Evolutionary conservation across 345 rosid species (phyloP), one percentile per base, ranked within the genome.

Genomic region (Populus ilicifolia): DNA sequence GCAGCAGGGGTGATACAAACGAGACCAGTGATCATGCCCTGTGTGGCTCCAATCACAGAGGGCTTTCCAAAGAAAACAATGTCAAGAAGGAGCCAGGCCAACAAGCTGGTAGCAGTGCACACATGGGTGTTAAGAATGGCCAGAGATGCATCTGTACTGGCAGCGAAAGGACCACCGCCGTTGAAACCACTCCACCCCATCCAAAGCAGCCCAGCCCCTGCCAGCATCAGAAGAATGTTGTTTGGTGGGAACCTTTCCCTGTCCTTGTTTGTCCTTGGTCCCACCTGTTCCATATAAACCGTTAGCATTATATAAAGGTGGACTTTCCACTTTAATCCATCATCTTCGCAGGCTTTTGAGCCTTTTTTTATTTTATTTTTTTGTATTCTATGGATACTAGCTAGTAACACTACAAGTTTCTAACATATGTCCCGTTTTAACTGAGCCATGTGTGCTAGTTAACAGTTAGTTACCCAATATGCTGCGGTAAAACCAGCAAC

Each of bases 101-200:
- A 87, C 84, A 91, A 78, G 78, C 92, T 89, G 21, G 92, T 83
- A 8, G 94, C 92, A 0, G 94, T 91, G 88, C 94, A 90, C 9
- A 89, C 88, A 70, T 89, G 94, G 71, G 94, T 90, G 86, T 89
- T 90, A 59, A 90, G 91, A 50, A 89, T 85, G 72, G 92, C 94
- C 38, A 90, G 82, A 75, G 94, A 88, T 67, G 92, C 88, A 61
- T 88, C 91, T 1, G 72, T 67, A 62, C 88, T 84, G 76, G 78
- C 89, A 0, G 72, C 50, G 71, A 87, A 89, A 5, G 92, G 92
- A 76, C 86, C 94, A 36, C 94, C 94, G 41, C 92, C 91, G 52
- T 90, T 89, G 89, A 89, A 89, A 54, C 92, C 94, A 0, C 88
- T 87, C 92, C 94, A 90, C 10, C 92, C 92, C 90, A 89, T 85